Base-by-base conservation (phyloP, 148 eudicot genomes). In the Vaccinium corymbosum region DNA sequence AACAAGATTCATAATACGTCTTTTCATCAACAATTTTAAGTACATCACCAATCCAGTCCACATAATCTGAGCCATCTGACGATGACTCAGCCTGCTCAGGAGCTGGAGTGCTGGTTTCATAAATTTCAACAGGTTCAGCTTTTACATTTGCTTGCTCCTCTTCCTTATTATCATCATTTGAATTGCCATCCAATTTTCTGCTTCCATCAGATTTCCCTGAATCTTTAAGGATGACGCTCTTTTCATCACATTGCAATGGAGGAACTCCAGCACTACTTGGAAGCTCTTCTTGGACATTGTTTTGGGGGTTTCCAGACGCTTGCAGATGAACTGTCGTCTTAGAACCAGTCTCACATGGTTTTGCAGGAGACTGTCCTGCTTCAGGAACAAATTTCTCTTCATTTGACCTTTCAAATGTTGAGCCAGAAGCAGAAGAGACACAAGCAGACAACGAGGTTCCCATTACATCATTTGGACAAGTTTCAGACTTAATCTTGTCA, bases 1-100 rank as follows among this genome's bases (percentile, higher is more conserved):
- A 85, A 86, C 94, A 94, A 71, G 98, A 94, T 55, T 85, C 88
- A 81, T 93, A 97, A 88, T 86, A 89, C 64, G 90, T 89, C 86
- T 90, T 97, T 52, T 91, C 89, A 75, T 89, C 95, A 78, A 88
- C 88, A 78, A 85, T 89, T 77, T 87, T 76, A 82, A 90, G 84
- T 80, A 80, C 80, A n/a, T 91, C 94, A 78, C 99, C 97, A 86
- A 89, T 85, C 98, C 98, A 97, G 78, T 91, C 91, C 86, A 89
- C 92, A 89, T 82, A 68, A 83, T 83, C 87, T 89, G 89, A 81
- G 81, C 89, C 64, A 82, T 84, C 88, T 70, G 95, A 83, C 53
- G 88, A 87, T 84, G 91, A 61, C 70, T 75, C 84, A 72, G 76
- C 85, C 81, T 81, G 84, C 84, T 84, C 90, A 78, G 50, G 32